Conservation (phyloP, 805 yeast genomes). For the Saturnispora diversa region DNA sequence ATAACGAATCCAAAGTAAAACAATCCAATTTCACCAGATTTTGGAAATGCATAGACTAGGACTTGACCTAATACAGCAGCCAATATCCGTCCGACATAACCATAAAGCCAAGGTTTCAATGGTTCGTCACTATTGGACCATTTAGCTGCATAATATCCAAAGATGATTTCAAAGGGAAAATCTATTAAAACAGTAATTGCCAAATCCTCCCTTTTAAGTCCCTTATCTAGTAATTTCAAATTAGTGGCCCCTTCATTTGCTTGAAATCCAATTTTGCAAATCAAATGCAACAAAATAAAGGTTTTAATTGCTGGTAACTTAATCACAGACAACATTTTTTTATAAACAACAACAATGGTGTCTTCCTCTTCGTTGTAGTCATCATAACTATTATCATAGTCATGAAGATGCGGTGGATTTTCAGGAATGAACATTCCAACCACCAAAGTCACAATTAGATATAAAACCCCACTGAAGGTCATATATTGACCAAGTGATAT, state of each 20-base stretch:
- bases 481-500: slow-evolving; percentile 70
- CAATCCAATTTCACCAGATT: slow-evolving; percentile 37
- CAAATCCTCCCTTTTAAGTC: slow-evolving; percentile 86
- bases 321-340: slow-evolving; percentile 60
- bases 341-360: slow-evolving; percentile 38
- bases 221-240: slow-evolving; percentile 81
- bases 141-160: slow-evolving; percentile 92
- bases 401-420: slow-evolving; percentile 46
- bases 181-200: slow-evolving; percentile 89
- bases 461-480: slow-evolving; percentile 67
- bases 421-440: slow-evolving; percentile 60
- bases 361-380: slow-evolving; percentile 7
- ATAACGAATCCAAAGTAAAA: slow-evolving; percentile 65
- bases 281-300: slow-evolving; percentile 63
- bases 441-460: slow-evolving; percentile 55
- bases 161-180: slow-evolving; percentile 90
- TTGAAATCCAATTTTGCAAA: slow-evolving; percentile 88
- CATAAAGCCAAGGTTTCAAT: slow-evolving; percentile 82
- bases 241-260: slow-evolving; percentile 96
- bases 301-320: slow-evolving; percentile 63
- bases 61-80: slow-evolving; percentile 74
- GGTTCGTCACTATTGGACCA: slow-evolving; percentile 82
- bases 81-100: slow-evolving; percentile 69
- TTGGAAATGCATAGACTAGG: slow-evolving; percentile 67
- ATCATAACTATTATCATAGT: no score